These are phyloP conservation scores for Parathielavia hyrcaniae DNA, from an alignment of 495 filamentous ascomycete species.

Conservation along the genomic window DNA sequence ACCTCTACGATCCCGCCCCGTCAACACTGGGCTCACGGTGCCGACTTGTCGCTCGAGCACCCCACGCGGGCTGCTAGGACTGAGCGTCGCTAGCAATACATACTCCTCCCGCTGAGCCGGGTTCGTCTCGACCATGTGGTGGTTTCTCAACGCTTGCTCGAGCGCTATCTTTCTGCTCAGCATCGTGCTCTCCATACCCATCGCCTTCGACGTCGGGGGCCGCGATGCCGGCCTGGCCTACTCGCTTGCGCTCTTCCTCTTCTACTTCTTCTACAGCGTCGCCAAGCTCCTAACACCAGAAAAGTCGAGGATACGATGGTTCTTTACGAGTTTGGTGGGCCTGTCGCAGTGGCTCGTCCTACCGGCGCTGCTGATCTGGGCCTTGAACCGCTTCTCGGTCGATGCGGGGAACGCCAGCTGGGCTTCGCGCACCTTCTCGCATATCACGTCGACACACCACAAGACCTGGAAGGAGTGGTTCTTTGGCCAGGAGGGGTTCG, in stretches of 20 bases:
- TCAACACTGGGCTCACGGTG: conserved; percentile 12
- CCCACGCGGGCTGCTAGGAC: not conserved
- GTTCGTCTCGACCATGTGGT: conserved; percentile 51
- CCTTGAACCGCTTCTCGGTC: conserved; percentile 85
- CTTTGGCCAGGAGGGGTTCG: conserved; percentile 69
- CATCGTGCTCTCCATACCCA: conserved; percentile 86
- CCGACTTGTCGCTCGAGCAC: conserved; percentile 6
- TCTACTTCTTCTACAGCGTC: conserved; percentile 83
- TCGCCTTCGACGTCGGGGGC: conserved; percentile 96
- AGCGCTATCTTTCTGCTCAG: conserved; percentile 75
- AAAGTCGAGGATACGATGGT: conserved; percentile 64
- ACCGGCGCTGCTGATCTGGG: conserved; percentile 84
- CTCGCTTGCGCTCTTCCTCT: conserved; percentile 75
- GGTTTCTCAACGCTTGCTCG: conserved; percentile 65
- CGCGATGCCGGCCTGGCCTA: conserved; percentile 88
- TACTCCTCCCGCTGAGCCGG: not conserved
- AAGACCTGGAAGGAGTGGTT: conserved; percentile 73
- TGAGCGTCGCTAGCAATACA: not conserved
- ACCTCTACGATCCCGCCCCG: conserved; percentile 4
- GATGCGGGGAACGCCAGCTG: conserved; percentile 69
- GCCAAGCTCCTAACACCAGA: conserved; percentile 77
- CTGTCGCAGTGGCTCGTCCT: conserved; percentile 78
- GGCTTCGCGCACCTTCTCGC: conserved; percentile 73
- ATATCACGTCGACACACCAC: conserved; percentile 44
- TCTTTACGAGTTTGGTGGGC: conserved; percentile 56